A percentile compares a stretch with the other conserved stretches of the same genome.
These are phyloP conservation scores for Pseudozyma hubeiensis DNA, from an alignment of 1,284 basidiomycete species.

Conservation along the genomic window DNA sequence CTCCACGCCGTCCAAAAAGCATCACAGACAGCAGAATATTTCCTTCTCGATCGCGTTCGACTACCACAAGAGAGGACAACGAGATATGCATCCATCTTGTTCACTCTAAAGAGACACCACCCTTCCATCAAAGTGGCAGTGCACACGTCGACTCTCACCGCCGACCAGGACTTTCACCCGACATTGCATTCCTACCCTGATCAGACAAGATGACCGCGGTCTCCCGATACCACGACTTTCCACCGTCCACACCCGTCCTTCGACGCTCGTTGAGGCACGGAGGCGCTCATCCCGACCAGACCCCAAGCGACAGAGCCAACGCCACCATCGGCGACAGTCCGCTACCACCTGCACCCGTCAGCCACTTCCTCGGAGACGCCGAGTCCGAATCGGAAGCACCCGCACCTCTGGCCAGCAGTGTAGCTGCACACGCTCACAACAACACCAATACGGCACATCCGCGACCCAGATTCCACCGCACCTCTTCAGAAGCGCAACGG, in stretches of 20 bases:
- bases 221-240: constrained; percentile 30
- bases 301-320: constrained; percentile 40
- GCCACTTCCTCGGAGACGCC: constrained; percentile 46
- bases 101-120: not conserved
- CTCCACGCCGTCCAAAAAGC: not conserved
- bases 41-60: not conserved
- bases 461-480: constrained; percentile 20
- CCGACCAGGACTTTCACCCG: too few relatives aligned
- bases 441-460: constrained; percentile 5
- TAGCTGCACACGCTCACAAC: constrained; percentile 5
- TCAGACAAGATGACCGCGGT: constrained; percentile 36
- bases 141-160: not conserved
- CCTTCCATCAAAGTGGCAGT: too few relatives aligned
- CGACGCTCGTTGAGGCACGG: constrained; percentile 41
- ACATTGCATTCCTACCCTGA: too few relatives aligned
- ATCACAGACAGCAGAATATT: not conserved
- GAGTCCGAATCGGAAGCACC: constrained; percentile 27
- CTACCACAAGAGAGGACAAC: not conserved
- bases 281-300: constrained; percentile 18
- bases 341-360: constrained; percentile 48
- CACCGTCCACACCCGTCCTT: constrained; percentile 37
- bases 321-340: constrained; percentile 50
- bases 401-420: not conserved
- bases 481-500: constrained; percentile 24
- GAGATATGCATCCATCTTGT: constrained; percentile 25